Base-by-base conservation (phyloP, 805 yeast genomes). In the Nakazawaea molendinolei region DNA sequence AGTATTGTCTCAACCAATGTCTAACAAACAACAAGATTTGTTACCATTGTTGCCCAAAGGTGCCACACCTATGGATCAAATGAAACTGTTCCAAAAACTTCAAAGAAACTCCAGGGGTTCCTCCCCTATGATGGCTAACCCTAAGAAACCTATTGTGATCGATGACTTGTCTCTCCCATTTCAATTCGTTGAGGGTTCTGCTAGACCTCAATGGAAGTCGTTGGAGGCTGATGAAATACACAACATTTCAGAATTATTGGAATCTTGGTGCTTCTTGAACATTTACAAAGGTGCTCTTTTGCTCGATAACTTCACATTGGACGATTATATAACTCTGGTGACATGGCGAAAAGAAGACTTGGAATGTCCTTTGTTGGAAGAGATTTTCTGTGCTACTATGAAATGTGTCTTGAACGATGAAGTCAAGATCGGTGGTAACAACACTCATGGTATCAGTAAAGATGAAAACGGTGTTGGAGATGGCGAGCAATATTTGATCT, bases 221-320 rank as follows among this genome's bases (percentile, higher is more conserved):
- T 33, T 58, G 9, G 42, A 46, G 3, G 21, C 14, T 12, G 29
- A 29, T 10, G 42, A 43, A 3, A 33, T 49, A 20, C 43, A 48
- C 13, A 50, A 56, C 28, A 44, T 52, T 10, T 53, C 60, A 1
- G 73, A 71, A 33, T 69, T 80, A 1, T 51, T 86, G 17, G 89
- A 84, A 47, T 54, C 71, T 3, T 86, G 95, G 95, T 63, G 74
- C 2, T 86, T 86, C 48, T 55, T 85, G 20, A 84, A 84, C 52
- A 68, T 83, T 34, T 86, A 78, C 53, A 74, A 76, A 45, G 67
- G 68, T 23, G 75, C 86, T 1, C 59, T 86, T 22, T 51, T 69
- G 5, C 57, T 86, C n/a, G 86, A 80, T 48, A 71, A 81, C 0
- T 79, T 84, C 47, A 79, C 90, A 0, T 84, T 82, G 59, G 95